These are phyloP conservation scores for Cerioporus squamosus DNA, from an alignment of 1,284 basidiomycete species.

Conservation along the genomic window DNA sequence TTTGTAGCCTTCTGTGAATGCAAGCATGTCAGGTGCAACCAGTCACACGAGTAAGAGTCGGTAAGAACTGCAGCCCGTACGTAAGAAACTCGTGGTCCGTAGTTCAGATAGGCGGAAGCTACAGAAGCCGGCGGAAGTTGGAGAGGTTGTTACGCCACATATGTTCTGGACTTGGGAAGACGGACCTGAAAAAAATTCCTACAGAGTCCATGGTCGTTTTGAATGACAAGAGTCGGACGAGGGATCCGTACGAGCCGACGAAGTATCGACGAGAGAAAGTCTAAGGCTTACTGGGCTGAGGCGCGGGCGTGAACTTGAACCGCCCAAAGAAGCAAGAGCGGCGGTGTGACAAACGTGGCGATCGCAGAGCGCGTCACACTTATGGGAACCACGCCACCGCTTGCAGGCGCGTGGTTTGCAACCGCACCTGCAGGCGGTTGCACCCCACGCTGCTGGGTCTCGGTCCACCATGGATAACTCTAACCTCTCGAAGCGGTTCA, in stretches of 20 bases:
- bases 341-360: not conserved
- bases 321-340: not conserved
- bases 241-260: not conserved
- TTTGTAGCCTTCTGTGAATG: not conserved
- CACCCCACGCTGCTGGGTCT: not conserved
- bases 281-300: not conserved
- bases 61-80: not conserved
- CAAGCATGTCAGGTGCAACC: not conserved
- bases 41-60: constrained; percentile 6
- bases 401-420: not conserved
- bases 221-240: not conserved
- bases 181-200: constrained; percentile 2
- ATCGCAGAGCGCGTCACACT: not conserved
- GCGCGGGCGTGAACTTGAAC: not conserved
- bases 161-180: constrained; percentile 6
- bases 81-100: not conserved
- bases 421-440: too few species aligned
- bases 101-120: constrained; percentile 5
- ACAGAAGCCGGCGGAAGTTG: not conserved
- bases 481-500: not conserved
- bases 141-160: not conserved
- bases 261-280: not conserved
- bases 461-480: not conserved
- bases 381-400: not conserved
- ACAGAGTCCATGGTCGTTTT: not conserved